These are phyloP conservation scores for Fusarium marasasianum DNA, from an alignment of 2,329 filamentous ascomycete species.

Conservation along the genomic window DNA sequence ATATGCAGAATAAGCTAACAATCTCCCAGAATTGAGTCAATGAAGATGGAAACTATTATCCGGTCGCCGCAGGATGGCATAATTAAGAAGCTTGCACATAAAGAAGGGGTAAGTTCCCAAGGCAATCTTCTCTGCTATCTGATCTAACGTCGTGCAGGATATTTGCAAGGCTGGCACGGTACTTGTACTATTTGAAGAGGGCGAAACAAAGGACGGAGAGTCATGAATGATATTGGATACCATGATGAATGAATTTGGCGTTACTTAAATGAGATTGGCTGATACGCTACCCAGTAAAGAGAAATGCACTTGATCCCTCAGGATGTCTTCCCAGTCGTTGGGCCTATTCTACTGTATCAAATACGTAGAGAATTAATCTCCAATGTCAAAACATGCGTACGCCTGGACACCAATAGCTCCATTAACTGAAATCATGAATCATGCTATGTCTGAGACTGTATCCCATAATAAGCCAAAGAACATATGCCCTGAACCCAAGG, in stretches of 20 bases:
- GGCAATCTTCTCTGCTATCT: background rate
- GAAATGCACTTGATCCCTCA: conserved; percentile 6
- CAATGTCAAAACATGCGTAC: background rate
- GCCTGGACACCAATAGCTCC: conserved; percentile 19
- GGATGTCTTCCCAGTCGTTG: background rate
- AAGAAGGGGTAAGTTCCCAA: conserved; percentile 71
- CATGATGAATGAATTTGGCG: conserved; percentile 20
- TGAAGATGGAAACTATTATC: conserved; percentile 92
- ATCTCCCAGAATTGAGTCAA: conserved; percentile 74
- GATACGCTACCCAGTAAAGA: conserved; percentile 15
- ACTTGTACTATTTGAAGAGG: conserved; percentile 76
- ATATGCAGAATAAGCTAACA: conserved; percentile 43
- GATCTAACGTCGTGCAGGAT: conserved; percentile 59
- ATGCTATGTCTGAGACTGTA: background rate
- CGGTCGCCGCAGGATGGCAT: conserved; percentile 77
- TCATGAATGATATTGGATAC: conserved; percentile 24
- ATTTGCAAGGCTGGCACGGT: conserved; percentile 82
- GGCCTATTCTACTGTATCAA: background rate
- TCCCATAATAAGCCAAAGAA: conserved; percentile 1
- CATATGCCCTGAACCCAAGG: background rate
- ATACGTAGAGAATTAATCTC: background rate
- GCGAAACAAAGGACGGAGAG: conserved; percentile 43
- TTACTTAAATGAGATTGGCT: conserved; percentile 24
- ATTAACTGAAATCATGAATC: background rate
- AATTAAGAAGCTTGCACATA: conserved; percentile 77